Conservation (phyloP, 768 basidiomycete species). For the Filobasidium floriforme region DNA sequence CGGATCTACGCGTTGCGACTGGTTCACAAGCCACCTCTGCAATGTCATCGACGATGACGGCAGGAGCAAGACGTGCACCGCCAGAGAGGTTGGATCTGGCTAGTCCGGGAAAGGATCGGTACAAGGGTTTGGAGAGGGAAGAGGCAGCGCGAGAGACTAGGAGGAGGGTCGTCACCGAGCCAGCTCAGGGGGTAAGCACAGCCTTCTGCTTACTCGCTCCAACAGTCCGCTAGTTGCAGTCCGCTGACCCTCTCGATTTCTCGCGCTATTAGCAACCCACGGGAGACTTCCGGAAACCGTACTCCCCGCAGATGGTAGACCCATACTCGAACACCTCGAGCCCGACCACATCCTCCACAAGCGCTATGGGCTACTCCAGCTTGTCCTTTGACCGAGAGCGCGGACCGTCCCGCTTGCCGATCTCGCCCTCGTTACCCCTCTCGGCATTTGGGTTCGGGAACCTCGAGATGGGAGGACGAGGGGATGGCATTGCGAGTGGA, state of each 20-base stretch:
- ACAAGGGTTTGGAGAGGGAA: background rate
- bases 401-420: background rate
- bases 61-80: background rate
- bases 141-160: background rate
- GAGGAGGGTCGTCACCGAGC: background rate
- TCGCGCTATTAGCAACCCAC: background rate
- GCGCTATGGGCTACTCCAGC: background rate
- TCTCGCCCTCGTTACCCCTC: background rate
- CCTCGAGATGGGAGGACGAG: background rate
- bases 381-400: background rate
- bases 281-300: background rate
- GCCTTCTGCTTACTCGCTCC: background rate
- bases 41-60: background rate
- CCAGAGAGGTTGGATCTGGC: background rate
- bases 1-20: background rate
- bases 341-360: background rate
- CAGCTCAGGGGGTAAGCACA: background rate
- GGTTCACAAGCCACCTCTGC: no score
- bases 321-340: no score
- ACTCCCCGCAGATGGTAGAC: background rate
- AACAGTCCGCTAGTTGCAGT: background rate
- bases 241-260: no score
- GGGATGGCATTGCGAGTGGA: background rate
- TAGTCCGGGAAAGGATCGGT: background rate
- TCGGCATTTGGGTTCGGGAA: constrained; percentile 6